phyloP scores from a whole-genome alignment of 208 protist species.

The Leishmania aethiopica region DNA sequence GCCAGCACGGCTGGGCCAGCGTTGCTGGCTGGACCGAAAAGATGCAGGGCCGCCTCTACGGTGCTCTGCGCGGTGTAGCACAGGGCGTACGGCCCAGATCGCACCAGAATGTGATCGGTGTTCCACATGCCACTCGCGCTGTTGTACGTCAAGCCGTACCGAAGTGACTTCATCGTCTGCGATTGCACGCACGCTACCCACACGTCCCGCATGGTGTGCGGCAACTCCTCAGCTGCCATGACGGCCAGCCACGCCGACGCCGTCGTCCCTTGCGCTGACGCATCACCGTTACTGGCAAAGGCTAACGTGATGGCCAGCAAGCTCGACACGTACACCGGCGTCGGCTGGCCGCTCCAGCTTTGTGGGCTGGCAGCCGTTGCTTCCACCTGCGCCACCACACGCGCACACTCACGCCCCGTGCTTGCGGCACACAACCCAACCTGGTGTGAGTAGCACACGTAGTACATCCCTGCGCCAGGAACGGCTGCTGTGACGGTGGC shows the following conservation, averaged over 20 bases:
- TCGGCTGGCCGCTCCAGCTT: constrained; percentile 58
- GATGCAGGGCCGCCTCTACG: constrained; percentile 21
- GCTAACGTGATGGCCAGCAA: constrained; percentile 36
- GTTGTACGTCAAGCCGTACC: constrained; percentile 41
- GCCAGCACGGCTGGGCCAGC: constrained; percentile 63
- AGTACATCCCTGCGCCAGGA: constrained; percentile 59
- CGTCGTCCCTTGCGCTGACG: constrained; percentile 22
- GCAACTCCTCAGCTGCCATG: constrained; percentile 7
- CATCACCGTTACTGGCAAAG: constrained; percentile 29
- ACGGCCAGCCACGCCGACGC: constrained; percentile 47
- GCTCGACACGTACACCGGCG: constrained; percentile 60
- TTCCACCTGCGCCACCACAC: constrained; percentile 66
- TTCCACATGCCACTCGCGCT: constrained; percentile 27
- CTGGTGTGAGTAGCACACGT: constrained; percentile 81
- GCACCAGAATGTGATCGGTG: constrained; percentile 13
- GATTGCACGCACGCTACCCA: constrained; percentile 40
- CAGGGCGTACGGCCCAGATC: constrained; percentile 55
- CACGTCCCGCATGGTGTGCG: constrained; percentile 45
- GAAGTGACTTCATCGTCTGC: constrained; percentile 2
- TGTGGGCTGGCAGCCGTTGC: constrained; percentile 48
- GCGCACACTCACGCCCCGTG: constrained; percentile 60
- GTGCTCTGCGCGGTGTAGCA: constrained; percentile 48
- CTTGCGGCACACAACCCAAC: constrained; percentile 35
- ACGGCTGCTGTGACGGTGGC: constrained; percentile 53
- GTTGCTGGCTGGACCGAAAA: constrained; percentile 55